Evolutionary conservation across 2,329 filamentous ascomycete species (phyloP).

Genomic region (Uncinocarpus reesii): DNA sequence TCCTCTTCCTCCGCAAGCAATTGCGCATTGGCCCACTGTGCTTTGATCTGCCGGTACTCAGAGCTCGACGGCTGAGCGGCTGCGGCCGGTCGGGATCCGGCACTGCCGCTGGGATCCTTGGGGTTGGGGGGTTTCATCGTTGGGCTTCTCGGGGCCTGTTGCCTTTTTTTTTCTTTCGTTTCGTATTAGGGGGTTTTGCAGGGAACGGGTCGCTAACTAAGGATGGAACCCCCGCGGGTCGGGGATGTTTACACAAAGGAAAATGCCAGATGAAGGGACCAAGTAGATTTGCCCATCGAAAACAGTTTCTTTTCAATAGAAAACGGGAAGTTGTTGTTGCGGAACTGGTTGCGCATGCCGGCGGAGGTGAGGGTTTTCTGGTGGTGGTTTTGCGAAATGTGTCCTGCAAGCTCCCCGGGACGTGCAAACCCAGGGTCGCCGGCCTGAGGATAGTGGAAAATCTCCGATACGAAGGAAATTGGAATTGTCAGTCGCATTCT

Average conservation of each 20-base stretch:
- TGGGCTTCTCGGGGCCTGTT: too few species aligned
- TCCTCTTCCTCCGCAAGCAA: conserved; percentile 18
- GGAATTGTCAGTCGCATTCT: too few species aligned
- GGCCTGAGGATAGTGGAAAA: too few species aligned
- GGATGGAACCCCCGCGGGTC: not conserved
- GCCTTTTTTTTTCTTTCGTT: too few species aligned
- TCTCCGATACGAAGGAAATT: too few species aligned
- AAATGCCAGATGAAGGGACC: not conserved
- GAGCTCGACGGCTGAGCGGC: conserved; percentile 1
- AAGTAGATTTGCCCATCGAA: conserved; percentile 1
- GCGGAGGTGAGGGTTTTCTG: not conserved
- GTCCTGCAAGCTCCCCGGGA: not conserved
- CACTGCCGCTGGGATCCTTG: not conserved
- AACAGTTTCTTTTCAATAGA: not conserved
- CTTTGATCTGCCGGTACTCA: conserved; percentile 18
- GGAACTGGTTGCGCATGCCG: not conserved
- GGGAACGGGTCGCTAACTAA: not conserved
- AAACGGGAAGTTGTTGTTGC: not conserved
- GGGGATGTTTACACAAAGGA: not conserved
- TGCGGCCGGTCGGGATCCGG: not conserved
- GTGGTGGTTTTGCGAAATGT: not conserved
- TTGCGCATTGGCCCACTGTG: conserved; percentile 19
- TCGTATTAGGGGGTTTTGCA: not conserved
- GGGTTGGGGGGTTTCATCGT: conserved; percentile 12
- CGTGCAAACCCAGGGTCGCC: too few species aligned